Evolutionary conservation across 2,329 filamentous ascomycete species (phyloP), one percentile per base, ranked within the genome.

Genomic region (Fusarium buxicola): DNA sequence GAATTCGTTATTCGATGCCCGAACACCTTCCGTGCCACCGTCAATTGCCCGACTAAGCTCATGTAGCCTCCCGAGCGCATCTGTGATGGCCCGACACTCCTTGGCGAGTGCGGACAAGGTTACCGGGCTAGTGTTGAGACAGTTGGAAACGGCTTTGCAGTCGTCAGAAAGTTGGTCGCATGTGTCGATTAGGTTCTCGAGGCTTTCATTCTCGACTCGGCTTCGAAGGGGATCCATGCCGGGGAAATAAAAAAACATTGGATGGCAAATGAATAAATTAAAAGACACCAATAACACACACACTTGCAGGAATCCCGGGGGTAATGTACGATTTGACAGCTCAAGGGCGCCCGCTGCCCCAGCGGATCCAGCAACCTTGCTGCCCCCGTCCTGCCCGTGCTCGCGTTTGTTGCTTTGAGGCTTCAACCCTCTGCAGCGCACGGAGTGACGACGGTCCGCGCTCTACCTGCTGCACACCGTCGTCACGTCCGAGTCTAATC

Each of bases 61-160:
- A 53, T 65, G 55, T 30, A 71, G 55, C 55, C 69, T 67, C 30
- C 56, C 53, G n/a, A 71, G 68, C n/a, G 69, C 69, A 59, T 62
- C 55, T 52, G 69, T 68, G 21, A 71, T 68, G 8, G 69, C 69
- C 15, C 66, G 56, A 40, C 66, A 68, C 45, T 71, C 69, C 41
- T 71, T 71, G 27, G 65, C 59, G 21, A 71, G 63, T 7, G 66
- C 52, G 25, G 69, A 65, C 30, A 71, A 53, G 30, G 55, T 64
- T 35, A 71, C 69, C 8, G 69, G 69, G n/a, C 65, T 68, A 13
- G 69, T 71, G 38, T 71, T 71, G 28, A 71, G 68, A 36, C 60
- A 70, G 38, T 69, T 71, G 45, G 69, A 67, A 30, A 71, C 59
- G 44, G 54, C 55, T 41, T 47, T 66, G 58, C 65, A 71, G 35